phyloP scores from a whole-genome alignment of 805 yeast genomes.

The Lachancea nothofagi region DNA sequence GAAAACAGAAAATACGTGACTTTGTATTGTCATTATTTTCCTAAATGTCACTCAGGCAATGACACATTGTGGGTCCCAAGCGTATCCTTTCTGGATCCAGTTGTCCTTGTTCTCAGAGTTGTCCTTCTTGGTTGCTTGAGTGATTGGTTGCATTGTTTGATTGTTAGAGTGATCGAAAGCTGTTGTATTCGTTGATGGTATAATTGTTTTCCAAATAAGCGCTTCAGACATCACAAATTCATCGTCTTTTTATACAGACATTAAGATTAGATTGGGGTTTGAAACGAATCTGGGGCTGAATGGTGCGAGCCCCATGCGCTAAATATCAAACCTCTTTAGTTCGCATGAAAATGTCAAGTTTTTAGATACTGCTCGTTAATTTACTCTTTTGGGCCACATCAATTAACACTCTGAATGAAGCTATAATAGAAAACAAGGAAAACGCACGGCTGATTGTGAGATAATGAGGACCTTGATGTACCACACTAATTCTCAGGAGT shows the following conservation, averaged over 20 bases:
- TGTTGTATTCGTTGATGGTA: neutral
- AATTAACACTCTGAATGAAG: neutral
- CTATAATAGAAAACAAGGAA: neutral
- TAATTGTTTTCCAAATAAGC: no score
- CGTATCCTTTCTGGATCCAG: conserved; percentile 13
- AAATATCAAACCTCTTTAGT: neutral
- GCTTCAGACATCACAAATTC: no score
- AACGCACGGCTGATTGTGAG: no score
- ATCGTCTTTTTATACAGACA: neutral
- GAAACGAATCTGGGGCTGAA: conserved; percentile 2
- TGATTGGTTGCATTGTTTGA: conserved; percentile 11
- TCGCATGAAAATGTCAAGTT: neutral
- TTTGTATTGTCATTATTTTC: neutral
- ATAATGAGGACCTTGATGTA: no score
- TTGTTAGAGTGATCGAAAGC: neutral
- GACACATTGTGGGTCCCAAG: conserved; percentile 15
- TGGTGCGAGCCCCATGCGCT: no score
- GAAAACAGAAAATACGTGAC: neutral
- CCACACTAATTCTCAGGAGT: neutral
- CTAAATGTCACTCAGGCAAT: conserved; percentile 9
- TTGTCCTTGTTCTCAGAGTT: conserved; percentile 13
- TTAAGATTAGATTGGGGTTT: neutral
- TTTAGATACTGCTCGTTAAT: neutral
- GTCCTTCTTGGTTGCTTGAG: conserved; percentile 14
- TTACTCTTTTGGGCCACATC: conserved; percentile 5